Evolutionary conservation across 1,284 basidiomycete species (phyloP), one percentile per base, ranked within the genome.

Genomic region (Takashimella tepidaria): DNA sequence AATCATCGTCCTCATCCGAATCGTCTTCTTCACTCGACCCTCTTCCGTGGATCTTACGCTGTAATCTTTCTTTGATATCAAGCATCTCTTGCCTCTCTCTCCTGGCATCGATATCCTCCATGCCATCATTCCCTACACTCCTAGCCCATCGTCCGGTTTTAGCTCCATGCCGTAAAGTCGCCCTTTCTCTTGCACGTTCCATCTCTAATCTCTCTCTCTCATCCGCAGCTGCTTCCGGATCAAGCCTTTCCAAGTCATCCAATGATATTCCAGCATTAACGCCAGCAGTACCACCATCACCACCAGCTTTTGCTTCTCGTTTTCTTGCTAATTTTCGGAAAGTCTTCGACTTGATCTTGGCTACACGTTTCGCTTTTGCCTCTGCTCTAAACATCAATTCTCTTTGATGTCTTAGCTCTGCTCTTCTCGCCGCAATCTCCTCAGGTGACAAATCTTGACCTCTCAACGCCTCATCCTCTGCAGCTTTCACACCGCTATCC

Each of bases 341-440:
- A 3, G 90, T 84, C 76, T 95, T 97, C 74, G 86, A 89, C 80
- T 98, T 98, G 78, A 98, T 98, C 77, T 96, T 98, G 41, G 87
- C 84, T 8, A 96, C 81, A 11, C 93, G 84, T 68, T 89, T 90
- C 10, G 92, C 90, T 72, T 95, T 95, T 40, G 84, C 79, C 67
- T 98, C 93, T 0, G 90, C 91, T 3, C 93, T 84, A 78, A 96
- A 97, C 80, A 93, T 88, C 47, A 98, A 80, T 64, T 97, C 92
- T 26, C 95, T 84, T 83, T 92, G 91, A 66, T 85, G 83, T 16
- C 89, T 83, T 13, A 98, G 81, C 67, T 93, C 89, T 1, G 81
- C 82, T 1, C 90, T 84, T 0, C 93, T 84, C 5, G 83, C 81
- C 2, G 84, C 81, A 41, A 93, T 87, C 70, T 96, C 92, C 68